Conservation (phyloP, 495 filamentous ascomycete species). For the Niebla homalea region DNA sequence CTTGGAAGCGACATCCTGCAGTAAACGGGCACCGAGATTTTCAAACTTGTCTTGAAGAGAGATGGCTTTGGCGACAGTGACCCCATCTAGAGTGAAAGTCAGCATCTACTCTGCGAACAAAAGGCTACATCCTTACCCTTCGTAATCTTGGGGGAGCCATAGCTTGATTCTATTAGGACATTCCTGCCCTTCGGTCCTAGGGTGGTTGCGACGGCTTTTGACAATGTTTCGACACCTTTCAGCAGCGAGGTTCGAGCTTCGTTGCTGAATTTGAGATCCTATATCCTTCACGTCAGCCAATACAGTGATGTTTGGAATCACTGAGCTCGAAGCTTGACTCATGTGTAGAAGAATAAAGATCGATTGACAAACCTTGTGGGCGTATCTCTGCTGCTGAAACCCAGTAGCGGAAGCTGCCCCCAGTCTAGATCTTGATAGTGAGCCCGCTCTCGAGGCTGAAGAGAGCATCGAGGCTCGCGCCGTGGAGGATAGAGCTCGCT, state of each 20-base stretch:
- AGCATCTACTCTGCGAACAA: slow-evolving; percentile 15
- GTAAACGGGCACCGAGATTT: slow-evolving; percentile 90
- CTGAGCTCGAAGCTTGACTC: slow-evolving; percentile 2
- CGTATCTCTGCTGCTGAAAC: slow-evolving; percentile 77
- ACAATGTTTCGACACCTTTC: slow-evolving; percentile 89
- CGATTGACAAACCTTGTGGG: slow-evolving; percentile 71
- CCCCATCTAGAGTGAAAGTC: slow-evolving; percentile 55
- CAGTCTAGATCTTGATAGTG: slow-evolving; percentile 17
- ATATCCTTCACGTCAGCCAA: not conserved
- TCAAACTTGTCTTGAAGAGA: slow-evolving; percentile 97
- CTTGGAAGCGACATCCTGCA: slow-evolving; percentile 97
- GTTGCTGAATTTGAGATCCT: slow-evolving; percentile 98
- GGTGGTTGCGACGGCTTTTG: slow-evolving; percentile 91
- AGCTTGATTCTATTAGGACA: slow-evolving; percentile 93
- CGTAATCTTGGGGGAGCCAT: slow-evolving; percentile 97
- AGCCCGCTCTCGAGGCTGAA: slow-evolving; percentile 33
- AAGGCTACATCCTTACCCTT: slow-evolving; percentile 54
- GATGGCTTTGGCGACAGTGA: slow-evolving; percentile 86
- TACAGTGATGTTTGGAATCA: slow-evolving; percentile 1
- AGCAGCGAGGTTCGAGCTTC: slow-evolving; percentile 82
- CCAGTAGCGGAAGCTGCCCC: slow-evolving; percentile 37
- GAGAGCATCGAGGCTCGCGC: slow-evolving; percentile 57
- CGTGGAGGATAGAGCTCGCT: slow-evolving; percentile 55
- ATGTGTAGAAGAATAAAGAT: slow-evolving; percentile 4
- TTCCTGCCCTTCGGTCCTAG: slow-evolving; percentile 96